Percentiles rank a stretch among this genome's conserved stretches.
Conservation (phyloP, 345 rosid species). For the Euclidium syriacum region DNA sequence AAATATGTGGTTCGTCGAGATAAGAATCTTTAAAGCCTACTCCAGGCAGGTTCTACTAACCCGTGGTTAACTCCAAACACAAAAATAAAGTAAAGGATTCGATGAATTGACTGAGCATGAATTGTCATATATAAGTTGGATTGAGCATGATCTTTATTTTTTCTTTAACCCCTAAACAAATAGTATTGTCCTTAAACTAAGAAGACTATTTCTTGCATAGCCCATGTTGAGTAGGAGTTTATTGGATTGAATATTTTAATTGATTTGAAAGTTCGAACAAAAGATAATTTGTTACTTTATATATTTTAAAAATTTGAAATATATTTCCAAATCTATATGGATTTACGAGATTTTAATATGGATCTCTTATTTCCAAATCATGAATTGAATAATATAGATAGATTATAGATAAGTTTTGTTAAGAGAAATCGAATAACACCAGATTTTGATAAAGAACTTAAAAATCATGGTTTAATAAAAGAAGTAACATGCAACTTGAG, state of each 20-base stretch:
- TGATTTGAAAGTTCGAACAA: background rate
- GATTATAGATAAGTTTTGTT: no score
- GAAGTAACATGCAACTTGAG: background rate
- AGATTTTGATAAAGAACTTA: no score
- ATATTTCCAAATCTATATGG: background rate
- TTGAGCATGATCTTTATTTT: no score
- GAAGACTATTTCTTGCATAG: no score
- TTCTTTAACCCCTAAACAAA: background rate
- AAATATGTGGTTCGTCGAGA: no score
- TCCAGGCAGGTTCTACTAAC: no score
- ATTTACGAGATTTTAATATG: background rate
- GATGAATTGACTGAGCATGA: background rate
- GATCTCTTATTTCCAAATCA: no score
- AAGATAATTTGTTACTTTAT: background rate
- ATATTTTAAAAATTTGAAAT: background rate
- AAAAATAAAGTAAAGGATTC: background rate
- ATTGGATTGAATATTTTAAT: background rate
- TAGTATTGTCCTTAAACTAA: background rate
- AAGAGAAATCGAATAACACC: no score
- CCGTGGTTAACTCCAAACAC: background rate
- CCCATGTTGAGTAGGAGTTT: no score
- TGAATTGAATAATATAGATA: no score
- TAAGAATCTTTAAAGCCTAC: no score
- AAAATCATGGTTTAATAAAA: no score
- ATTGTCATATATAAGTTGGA: background rate